phyloP scores from a whole-genome alignment of 768 basidiomycete genomes.

The Stropharia rugosoannulata region DNA sequence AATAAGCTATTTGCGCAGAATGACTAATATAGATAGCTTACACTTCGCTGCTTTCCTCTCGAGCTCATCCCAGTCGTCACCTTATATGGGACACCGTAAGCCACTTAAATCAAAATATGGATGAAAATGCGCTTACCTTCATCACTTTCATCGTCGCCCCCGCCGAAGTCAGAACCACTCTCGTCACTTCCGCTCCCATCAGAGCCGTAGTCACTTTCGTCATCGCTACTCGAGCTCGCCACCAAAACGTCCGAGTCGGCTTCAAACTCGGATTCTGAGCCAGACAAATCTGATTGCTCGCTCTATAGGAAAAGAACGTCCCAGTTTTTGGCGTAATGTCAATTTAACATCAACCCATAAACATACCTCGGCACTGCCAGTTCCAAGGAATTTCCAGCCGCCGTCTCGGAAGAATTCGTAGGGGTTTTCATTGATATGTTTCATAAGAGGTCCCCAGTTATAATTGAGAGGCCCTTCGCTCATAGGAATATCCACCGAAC shows the following conservation, averaged over 20 bases:
- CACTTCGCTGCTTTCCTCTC: slow-evolving; percentile 90
- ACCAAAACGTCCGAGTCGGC: slow-evolving; percentile 55
- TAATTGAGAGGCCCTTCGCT: slow-evolving; percentile 96
- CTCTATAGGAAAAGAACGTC: slow-evolving; percentile 26
- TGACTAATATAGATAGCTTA: slow-evolving; percentile 35
- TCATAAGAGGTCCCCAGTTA: slow-evolving; percentile 99
- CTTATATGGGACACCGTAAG: slow-evolving; percentile 27
- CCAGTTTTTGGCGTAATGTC: not conserved
- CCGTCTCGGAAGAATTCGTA: slow-evolving; percentile 94
- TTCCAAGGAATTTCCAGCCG: slow-evolving; percentile 92
- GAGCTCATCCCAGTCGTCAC: slow-evolving; percentile 96
- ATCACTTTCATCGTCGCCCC: slow-evolving; percentile 54
- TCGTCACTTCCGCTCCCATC: slow-evolving; percentile 63
- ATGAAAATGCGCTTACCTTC: slow-evolving; percentile 40
- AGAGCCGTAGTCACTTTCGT: slow-evolving; percentile 69
- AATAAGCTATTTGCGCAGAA: slow-evolving; percentile 8
- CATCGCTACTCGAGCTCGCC: slow-evolving; percentile 52
- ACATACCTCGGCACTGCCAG: slow-evolving; percentile 67
- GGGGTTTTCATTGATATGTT: slow-evolving; percentile 95
- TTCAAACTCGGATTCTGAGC: slow-evolving; percentile 53
- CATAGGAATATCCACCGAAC: slow-evolving; percentile 95
- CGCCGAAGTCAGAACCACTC: slow-evolving; percentile 64
- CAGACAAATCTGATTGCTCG: slow-evolving; percentile 42
- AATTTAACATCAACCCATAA: not conserved
- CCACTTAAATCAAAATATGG: slow-evolving; percentile 4